phyloP scores from a whole-genome alignment of 768 basidiomycete species.

The Kwoniella sp. region DNA sequence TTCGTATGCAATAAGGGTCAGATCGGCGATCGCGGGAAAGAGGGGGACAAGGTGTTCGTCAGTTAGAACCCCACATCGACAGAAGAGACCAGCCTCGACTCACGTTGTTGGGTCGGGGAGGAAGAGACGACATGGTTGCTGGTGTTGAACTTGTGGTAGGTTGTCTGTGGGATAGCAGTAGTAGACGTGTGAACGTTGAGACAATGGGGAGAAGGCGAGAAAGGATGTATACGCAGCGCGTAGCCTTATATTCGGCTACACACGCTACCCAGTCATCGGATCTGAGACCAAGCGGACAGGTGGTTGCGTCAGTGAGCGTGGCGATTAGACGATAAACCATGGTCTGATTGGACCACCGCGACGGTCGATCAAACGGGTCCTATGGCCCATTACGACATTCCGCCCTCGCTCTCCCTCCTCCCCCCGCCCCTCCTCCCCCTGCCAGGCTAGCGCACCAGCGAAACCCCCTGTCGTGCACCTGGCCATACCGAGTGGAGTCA shows the following conservation, averaged over 20 bases:
- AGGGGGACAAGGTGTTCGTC: not conserved
- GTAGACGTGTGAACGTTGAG: not conserved
- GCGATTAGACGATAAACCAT: not conserved
- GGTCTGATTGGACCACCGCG: not conserved
- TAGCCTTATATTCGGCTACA: not conserved
- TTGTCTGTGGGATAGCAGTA: not conserved
- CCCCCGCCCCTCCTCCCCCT: too few relatives aligned
- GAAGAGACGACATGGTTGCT: constrained; percentile 15
- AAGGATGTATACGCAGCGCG: not conserved
- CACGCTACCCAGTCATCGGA: too few relatives aligned
- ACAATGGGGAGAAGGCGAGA: not conserved
- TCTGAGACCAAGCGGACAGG: too few relatives aligned
- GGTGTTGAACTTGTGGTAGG: not conserved
- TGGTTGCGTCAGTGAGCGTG: too few relatives aligned
- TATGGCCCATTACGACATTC: too few relatives aligned
- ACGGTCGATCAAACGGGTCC: too few relatives aligned
- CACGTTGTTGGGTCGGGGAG: constrained; percentile 12
- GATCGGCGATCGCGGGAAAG: not conserved
- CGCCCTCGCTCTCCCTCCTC: too few relatives aligned
- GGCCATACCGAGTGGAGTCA: too few relatives aligned
- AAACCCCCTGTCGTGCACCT: too few relatives aligned
- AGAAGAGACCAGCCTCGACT: not conserved
- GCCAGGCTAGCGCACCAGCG: too few relatives aligned
- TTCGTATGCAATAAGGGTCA: not conserved
- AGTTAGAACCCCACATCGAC: not conserved